phyloP scores from a whole-genome alignment of 1,284 basidiomycete species.

The Anthracocystis panici-leucophaei region DNA sequence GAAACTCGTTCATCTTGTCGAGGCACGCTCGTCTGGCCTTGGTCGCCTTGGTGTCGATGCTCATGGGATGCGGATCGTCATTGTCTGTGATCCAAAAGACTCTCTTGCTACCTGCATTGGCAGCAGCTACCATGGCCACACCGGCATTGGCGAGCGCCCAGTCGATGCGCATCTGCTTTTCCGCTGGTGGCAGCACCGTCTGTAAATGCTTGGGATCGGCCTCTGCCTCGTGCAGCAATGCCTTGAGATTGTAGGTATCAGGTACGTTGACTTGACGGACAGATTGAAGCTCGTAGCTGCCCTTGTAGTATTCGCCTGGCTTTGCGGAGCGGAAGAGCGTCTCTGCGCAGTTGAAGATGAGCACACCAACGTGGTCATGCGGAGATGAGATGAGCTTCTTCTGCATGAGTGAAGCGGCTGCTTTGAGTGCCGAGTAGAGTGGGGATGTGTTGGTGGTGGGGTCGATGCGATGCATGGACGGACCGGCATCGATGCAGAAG shows the following conservation, averaged over 20 bases:
- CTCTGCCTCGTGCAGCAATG: constrained; percentile 74
- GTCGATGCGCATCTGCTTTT: constrained; percentile 74
- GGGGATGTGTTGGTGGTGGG: constrained; percentile 61
- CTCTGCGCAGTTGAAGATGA: constrained; percentile 89
- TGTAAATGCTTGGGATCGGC: constrained; percentile 63
- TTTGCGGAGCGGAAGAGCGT: constrained; percentile 52
- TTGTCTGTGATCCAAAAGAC: constrained; percentile 93
- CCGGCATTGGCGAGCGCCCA: constrained; percentile 75
- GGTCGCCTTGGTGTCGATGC: constrained; percentile 71
- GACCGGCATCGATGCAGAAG: constrained; percentile 92
- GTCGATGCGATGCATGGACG: constrained; percentile 79
- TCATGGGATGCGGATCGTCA: constrained; percentile 75
- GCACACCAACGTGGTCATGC: constrained; percentile 85
- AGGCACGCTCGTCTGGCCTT: constrained; percentile 43
- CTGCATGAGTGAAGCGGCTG: constrained; percentile 85
- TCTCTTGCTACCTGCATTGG: constrained; percentile 86
- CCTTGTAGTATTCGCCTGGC: constrained; percentile 74
- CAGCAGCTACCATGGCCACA: constrained; percentile 74
- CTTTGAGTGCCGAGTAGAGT: constrained; percentile 78
- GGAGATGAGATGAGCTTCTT: constrained; percentile 89
- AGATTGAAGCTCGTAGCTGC: constrained; percentile 81
- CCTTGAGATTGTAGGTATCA: constrained; percentile 67
- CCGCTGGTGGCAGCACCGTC: constrained; percentile 66
- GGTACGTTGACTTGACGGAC: constrained; percentile 83
- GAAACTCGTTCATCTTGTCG: constrained; percentile 74